phyloP scores from a whole-genome alignment of 345 rosid genomes.

The Chamaenerion angustifolium region DNA sequence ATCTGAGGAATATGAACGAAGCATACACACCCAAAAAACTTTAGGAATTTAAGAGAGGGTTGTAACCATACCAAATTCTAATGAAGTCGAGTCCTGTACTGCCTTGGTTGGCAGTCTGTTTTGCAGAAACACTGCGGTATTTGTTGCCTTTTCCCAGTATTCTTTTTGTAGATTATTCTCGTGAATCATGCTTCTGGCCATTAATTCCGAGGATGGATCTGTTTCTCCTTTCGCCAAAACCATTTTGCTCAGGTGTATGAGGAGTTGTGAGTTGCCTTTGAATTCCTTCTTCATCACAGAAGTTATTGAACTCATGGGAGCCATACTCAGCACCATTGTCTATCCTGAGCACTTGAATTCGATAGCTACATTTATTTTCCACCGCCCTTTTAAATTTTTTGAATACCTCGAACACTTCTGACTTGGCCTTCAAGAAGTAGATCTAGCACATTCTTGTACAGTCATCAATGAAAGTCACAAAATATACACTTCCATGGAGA shows the following conservation, averaged over 20 bases:
- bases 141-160: neutral
- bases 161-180: neutral
- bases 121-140: neutral
- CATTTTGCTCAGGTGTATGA: neutral
- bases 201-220: neutral
- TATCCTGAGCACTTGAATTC: neutral
- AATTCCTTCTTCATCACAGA: no score
- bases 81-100: neutral
- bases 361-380: neutral
- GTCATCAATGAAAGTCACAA: no score
- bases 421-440: neutral
- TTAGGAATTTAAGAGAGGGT: neutral
- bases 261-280: neutral
- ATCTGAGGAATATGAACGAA: no score
- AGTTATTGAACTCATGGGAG: no score
- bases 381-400: neutral
- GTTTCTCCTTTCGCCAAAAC: neutral
- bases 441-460: neutral
- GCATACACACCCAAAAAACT: no score
- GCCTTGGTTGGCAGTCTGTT: conserved; percentile 4
- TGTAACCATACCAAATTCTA: conserved; percentile 4
- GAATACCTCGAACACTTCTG: neutral
- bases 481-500: no score
- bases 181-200: neutral
- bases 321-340: no score